Percentiles rank a stretch among this genome's conserved stretches.
Evolutionary conservation across 306 rosid genomes (phyloP).

Genomic region (Begonia masoniana): DNA sequence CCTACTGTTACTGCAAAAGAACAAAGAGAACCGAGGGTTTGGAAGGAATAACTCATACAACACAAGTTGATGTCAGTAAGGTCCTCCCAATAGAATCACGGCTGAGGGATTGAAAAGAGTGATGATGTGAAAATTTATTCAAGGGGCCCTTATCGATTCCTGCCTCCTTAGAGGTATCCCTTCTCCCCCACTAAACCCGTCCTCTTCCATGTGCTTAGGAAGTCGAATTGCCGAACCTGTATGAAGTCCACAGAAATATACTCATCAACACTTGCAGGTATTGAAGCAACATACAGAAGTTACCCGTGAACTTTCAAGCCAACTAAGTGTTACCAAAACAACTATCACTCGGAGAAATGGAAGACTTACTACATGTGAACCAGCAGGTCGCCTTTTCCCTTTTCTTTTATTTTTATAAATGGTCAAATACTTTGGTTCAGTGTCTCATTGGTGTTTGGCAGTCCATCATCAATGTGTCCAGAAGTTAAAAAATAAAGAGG

Average conservation of each 20-base stretch:
- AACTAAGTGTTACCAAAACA: too few relatives aligned
- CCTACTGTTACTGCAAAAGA: slow-evolving; percentile 6
- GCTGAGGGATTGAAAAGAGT: slow-evolving; percentile 10
- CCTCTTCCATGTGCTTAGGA: slow-evolving; percentile 73
- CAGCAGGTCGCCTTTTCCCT: too few relatives aligned
- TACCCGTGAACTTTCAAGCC: too few relatives aligned
- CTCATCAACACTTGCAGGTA: not conserved
- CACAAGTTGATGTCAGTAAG: slow-evolving; percentile 22
- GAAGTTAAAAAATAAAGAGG: too few relatives aligned
- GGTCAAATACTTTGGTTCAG: too few relatives aligned
- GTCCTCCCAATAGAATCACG: slow-evolving; percentile 18
- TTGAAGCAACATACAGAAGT: too few relatives aligned
- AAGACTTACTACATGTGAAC: too few relatives aligned
- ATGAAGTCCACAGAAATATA: not conserved
- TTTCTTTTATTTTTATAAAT: too few relatives aligned
- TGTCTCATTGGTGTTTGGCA: too few relatives aligned
- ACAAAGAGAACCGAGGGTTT: not conserved
- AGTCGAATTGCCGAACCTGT: slow-evolving; percentile 49
- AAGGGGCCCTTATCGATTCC: slow-evolving; percentile 40
- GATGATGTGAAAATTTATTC: slow-evolving; percentile 17
- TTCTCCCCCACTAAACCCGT: slow-evolving; percentile 42
- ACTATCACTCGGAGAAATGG: too few relatives aligned
- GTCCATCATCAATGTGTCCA: too few relatives aligned
- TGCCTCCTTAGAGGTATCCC: slow-evolving; percentile 97
- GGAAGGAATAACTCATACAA: slow-evolving; percentile 20